phyloP scores from a whole-genome alignment of 331 rosid species.

The Malus hybrid region DNA sequence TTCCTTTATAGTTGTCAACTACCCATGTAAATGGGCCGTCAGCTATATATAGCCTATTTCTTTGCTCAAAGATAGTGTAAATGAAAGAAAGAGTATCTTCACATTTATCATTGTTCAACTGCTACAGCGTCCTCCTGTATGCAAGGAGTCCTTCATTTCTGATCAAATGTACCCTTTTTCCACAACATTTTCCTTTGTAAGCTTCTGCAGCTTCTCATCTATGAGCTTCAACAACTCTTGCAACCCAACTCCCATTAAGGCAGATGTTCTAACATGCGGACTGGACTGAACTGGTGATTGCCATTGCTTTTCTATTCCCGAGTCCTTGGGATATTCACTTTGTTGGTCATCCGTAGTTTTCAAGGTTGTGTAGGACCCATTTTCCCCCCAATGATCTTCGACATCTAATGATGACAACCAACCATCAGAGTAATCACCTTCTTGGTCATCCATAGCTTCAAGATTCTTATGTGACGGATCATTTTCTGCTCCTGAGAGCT shows the following conservation, averaged over 20 bases:
- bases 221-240: slow-evolving; percentile 67
- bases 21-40: background rate
- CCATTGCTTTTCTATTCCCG: slow-evolving; percentile 11
- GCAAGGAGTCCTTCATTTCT: slow-evolving; percentile 81
- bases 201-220: slow-evolving; percentile 57
- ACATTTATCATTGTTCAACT: slow-evolving; percentile 33
- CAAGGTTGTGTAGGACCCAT: slow-evolving; percentile 19
- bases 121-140: slow-evolving; percentile 30
- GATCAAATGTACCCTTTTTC: slow-evolving; percentile 40
- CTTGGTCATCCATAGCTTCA: slow-evolving; percentile 32
- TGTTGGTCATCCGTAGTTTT: slow-evolving; percentile 17
- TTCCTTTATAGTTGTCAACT: background rate
- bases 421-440: slow-evolving; percentile 40
- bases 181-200: slow-evolving; percentile 30
- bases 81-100: background rate
- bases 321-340: slow-evolving; percentile 16
- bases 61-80: background rate
- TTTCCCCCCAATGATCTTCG: slow-evolving; percentile 26
- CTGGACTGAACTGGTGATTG: slow-evolving; percentile 24
- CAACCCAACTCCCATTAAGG: slow-evolving; percentile 69
- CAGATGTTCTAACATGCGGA: slow-evolving; percentile 72
- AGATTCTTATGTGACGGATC: slow-evolving; percentile 2
- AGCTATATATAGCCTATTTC: background rate
- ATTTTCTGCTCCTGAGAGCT: slow-evolving; percentile 23
- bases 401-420: slow-evolving; percentile 47